Evolutionary conservation across 495 filamentous ascomycete genomes (phyloP), one percentile per base, ranked within the genome.

Genomic region (Aspergillus mulundensis): DNA sequence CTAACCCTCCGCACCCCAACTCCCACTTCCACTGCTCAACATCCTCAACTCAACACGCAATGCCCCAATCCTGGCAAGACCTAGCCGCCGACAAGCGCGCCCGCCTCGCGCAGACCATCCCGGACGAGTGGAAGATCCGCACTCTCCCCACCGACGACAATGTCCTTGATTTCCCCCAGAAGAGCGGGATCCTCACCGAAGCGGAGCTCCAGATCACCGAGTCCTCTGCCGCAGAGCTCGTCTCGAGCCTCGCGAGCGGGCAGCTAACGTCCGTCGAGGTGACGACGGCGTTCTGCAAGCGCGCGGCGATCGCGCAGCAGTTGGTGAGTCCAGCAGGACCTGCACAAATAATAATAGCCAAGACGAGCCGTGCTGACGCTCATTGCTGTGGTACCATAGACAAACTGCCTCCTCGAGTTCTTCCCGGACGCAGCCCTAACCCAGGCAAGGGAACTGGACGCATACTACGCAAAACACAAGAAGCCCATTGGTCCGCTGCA

Each of bases 381-480:
- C 5, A 10, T 10, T 30, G 4, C 28, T 30, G 28, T 36, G 32
- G 3, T 4, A 28, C 25, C 25, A 28, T 3, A 50, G 47, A 50
- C 47, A 18, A 84, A 84, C 51, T 81, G 78, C 53, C 57, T 81
- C 19, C 74, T 72, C 18, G 83, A 86, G 24, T 75, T 78, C 20
- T 76, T 83, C 56, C 83, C 84, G 47, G 69, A 79, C 15, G 65
- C 68, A 8, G 84, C 82, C 6, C 61, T 89, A 0, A 59, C 61
- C 8, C 73, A 71, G 16, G 87, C 87, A 1, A 68, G 70, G 41
- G 67, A 74, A n/a, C 78, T 88, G 2, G 87, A 88, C 64, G 57
- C 61, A 3, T 75, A 83, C 59, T 70, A 73, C 12, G 58, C 57
- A 0, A 54, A 71, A 28, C 57, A 82, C 46, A 67, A 71, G 10